These are phyloP conservation scores for Exophiala sp. DNA, from an alignment of 2,329 filamentous ascomycete species.

Conservation along the genomic window DNA sequence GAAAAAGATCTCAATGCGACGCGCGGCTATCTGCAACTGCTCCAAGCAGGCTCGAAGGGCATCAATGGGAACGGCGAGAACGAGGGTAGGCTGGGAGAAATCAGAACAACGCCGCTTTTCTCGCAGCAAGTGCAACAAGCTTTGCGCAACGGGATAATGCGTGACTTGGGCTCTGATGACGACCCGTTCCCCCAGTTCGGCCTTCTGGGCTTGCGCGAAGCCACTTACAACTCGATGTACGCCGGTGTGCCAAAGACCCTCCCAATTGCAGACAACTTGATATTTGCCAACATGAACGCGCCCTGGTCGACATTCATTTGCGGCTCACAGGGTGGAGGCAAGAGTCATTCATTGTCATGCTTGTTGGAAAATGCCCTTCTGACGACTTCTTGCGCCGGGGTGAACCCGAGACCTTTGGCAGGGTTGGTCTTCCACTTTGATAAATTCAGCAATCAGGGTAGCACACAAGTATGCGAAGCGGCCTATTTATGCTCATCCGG, in stretches of 20 bases:
- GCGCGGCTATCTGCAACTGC: neutral
- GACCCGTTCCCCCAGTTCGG: constrained; percentile 28
- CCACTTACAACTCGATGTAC: constrained; percentile 17
- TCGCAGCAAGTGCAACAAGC: constrained; percentile 9
- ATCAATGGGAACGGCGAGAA: neutral
- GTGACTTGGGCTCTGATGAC: neutral
- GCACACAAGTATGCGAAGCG: constrained; percentile 48
- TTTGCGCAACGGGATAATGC: neutral
- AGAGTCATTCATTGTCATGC: constrained; percentile 55
- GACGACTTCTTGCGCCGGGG: constrained; percentile 50
- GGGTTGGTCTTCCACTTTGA: constrained; percentile 63
- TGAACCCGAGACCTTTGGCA: constrained; percentile 46
- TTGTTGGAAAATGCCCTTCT: constrained; percentile 46
- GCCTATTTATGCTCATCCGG: constrained; percentile 47
- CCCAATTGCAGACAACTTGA: constrained; percentile 23
- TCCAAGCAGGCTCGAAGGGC: neutral
- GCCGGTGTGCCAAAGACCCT: neutral
- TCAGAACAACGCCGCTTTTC: constrained; percentile 18
- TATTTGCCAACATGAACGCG: constrained; percentile 46
- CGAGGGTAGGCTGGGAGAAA: constrained; percentile 4
- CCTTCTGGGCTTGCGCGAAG: constrained; percentile 25
- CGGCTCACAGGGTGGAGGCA: constrained; percentile 57
- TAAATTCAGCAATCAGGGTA: constrained; percentile 42
- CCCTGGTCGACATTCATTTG: constrained; percentile 59
- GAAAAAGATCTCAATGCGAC: neutral